Evolutionary conservation across 768 basidiomycete genomes (phyloP).

Genomic region (Pleurotus salmoneostramineus): DNA sequence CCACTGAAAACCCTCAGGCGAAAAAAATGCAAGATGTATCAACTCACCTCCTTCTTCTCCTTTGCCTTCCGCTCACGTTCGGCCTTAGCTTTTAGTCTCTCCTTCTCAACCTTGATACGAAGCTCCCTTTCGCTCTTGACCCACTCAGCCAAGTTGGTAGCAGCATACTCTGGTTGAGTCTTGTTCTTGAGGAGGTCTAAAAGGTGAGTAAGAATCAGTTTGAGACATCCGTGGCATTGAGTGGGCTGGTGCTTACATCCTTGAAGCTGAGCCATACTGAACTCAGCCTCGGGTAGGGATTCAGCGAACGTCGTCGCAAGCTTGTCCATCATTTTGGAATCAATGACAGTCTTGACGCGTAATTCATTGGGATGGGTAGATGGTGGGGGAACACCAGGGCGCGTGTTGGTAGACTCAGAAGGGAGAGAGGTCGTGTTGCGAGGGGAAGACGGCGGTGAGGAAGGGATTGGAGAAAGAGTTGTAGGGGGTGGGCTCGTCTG

Average conservation of each 20-base stretch:
- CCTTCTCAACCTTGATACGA: slow-evolving; percentile 66
- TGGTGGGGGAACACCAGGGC: neutral
- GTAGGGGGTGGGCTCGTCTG: slow-evolving; percentile 21
- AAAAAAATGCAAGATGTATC: neutral
- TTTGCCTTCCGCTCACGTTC: slow-evolving; percentile 49
- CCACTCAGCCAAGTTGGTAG: slow-evolving; percentile 65
- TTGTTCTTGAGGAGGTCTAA: slow-evolving; percentile 82
- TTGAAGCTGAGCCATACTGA: slow-evolving; percentile 87
- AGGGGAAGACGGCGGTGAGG: slow-evolving; percentile 35
- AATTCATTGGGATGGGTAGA: neutral
- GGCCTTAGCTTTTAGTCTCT: slow-evolving; percentile 45
- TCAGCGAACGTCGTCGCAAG: slow-evolving; percentile 80
- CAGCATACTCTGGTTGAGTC: slow-evolving; percentile 73
- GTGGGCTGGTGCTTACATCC: slow-evolving; percentile 51
- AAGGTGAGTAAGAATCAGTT: slow-evolving; percentile 8
- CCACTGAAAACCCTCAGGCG: neutral
- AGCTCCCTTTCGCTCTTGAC: slow-evolving; percentile 73
- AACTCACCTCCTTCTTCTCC: slow-evolving; percentile 62
- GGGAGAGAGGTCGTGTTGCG: slow-evolving; percentile 19
- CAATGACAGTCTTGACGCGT: slow-evolving; percentile 38
- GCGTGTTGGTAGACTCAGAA: slow-evolving; percentile 11
- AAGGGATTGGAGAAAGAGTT: slow-evolving; percentile 26
- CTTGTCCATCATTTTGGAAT: slow-evolving; percentile 55
- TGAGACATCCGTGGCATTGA: slow-evolving; percentile 8
- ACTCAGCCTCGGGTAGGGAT: slow-evolving; percentile 78